Evolutionary conservation across 352 stramenopile species (phyloP), one percentile per base, ranked within the genome.

Genomic region (Phytophthora pini): DNA sequence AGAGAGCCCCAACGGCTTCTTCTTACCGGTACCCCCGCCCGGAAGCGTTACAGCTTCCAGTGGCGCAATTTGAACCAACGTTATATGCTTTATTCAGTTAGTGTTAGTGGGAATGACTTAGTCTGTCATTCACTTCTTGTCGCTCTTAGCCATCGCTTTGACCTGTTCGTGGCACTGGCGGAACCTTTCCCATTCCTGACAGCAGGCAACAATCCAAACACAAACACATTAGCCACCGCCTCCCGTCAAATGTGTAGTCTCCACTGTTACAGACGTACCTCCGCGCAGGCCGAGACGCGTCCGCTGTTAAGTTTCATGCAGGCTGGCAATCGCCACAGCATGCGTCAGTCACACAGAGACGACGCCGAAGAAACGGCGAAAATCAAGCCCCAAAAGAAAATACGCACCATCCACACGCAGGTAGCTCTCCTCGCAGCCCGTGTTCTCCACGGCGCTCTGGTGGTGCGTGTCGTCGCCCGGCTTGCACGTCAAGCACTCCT

Each of bases 281-380:
- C 66, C 10, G 67, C 86, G 62, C 85, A 94, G 8, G 83, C 85
- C 5, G 85, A 94, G 51, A 94, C 83, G 61, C 82, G 80, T 22
- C 85, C 85, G 41, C 77, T 85, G 69, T 92, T 70, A 31, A 82
- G 69, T 73, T 92, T 94, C 85, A 94, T 94, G 70, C 85, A 94
- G 47, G 82, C 85, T 90, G 49, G 49, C 15, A 71, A 68, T 44
- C 22, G 48, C 1, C 39, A 47, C 51, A 54, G 58, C 50, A 67
- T 29, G 44, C 43, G 65, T 59, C 31, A 69, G 62, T 27, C 1
- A 61, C 5, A 34, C 17, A 39, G n/a, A n/a, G 22, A 39, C 20
- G 24, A 49, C 43, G 8, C 47, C 46, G 56, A 50, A 43, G 36
- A 44, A 70, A 45, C 20, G 10, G 46, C 29, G 9, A 11, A 56